phyloP scores from a whole-genome alignment of 768 basidiomycete genomes.

The Suillus tomentosus region DNA sequence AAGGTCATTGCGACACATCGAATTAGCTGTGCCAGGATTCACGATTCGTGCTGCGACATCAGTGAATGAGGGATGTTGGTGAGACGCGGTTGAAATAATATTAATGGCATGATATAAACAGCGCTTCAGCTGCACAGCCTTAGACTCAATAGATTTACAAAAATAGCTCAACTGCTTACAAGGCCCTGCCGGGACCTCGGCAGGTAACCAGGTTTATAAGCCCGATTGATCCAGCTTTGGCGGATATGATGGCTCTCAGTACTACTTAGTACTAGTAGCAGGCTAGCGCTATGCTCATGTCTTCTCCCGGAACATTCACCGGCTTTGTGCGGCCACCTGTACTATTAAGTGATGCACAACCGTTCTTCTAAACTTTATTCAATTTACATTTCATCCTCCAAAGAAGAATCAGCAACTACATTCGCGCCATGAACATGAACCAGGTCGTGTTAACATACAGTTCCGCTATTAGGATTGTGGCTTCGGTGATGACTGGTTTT shows the following conservation, averaged over 20 bases:
- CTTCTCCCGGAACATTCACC: background rate
- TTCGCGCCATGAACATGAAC: background rate
- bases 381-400: background rate
- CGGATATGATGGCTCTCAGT: too few species aligned
- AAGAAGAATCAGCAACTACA: background rate
- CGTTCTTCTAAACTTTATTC: background rate
- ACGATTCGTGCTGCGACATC: background rate
- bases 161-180: background rate
- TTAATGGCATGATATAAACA: too few species aligned
- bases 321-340: background rate
- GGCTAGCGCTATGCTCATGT: background rate
- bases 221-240: too few species aligned
- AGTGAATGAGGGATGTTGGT: background rate
- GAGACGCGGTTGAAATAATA: too few species aligned
- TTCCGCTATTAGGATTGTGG: background rate
- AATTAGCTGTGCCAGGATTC: background rate
- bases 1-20: background rate
- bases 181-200: too few species aligned
- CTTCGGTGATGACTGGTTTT: slow-evolving; percentile 1
- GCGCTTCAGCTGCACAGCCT: too few species aligned
- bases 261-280: too few species aligned
- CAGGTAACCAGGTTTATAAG: too few species aligned
- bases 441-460: background rate
- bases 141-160: too few species aligned
- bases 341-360: background rate